Evolutionary conservation across 257 asterid species (phyloP), one percentile per base, ranked within the genome.

Genomic region (Przewalskia tangutica): DNA sequence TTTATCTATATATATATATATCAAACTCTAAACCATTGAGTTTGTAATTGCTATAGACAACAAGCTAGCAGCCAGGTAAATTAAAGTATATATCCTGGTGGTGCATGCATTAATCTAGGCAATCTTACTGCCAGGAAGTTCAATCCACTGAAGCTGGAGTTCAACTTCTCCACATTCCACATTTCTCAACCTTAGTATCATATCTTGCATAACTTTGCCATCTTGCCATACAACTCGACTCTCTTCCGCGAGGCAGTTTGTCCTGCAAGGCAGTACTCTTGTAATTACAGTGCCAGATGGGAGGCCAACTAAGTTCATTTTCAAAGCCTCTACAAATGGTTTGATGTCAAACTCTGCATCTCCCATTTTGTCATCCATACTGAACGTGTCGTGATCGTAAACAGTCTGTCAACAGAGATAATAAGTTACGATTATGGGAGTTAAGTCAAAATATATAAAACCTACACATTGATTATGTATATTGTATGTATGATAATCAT

Each of bases 311-410:
- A 84, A 40, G 14, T 81, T 82, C 87, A 87, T 89, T 71, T 70
- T 89, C 81, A 89, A 16, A 6, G 84, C 87, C 20, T 89, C 92
- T 60, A 87, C 46, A 68, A 83, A 89, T 42, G 86, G 8, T 48
- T 67, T 89, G 38, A 89, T 87, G 63, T 87, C 85, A n/a, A 89
- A 82, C 44, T 87, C 86, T 58, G 92, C 89, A 16, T 89, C 90
- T 86, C 92, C 92, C 92, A 89, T 89, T 77, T 86, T 89, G 77
- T 89, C 92, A 59, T 89, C 90, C 88, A 59, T 82, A 84, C 84
- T 87, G 84, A 89, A 89, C 32, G 87, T 86, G 82, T 89, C 92
- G n/a, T 89, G 88, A 66, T 89, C 92, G 50, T 84, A 89, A 4
- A 89, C 92, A 2, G 86, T 86, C 92, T 89, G 88, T 14, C 86